Evolutionary conservation across 768 basidiomycete species (phyloP).

Genomic region (Russula abietina): DNA sequence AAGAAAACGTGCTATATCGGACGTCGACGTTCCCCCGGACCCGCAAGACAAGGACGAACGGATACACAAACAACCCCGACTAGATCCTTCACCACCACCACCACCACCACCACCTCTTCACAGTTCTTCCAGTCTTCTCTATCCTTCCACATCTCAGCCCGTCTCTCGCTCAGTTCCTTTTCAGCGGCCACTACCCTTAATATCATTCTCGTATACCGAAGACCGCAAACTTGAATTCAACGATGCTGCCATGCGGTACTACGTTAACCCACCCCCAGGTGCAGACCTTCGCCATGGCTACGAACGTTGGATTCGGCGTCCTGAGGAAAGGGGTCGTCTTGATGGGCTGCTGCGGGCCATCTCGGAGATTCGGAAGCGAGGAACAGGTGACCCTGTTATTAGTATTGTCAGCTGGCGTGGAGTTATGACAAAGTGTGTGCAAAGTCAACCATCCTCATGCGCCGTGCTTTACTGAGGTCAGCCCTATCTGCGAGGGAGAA

Average conservation of each 20-base stretch:
- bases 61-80: background rate
- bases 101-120: too few relatives aligned
- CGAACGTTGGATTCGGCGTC: constrained; percentile 61
- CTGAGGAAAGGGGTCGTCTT: constrained; percentile 60
- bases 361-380: constrained; percentile 39
- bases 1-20: constrained; percentile 16
- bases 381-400: constrained; percentile 39
- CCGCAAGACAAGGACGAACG: background rate
- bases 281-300: constrained; percentile 69
- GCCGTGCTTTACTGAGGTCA: constrained; percentile 23
- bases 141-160: constrained; percentile 23
- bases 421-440: constrained; percentile 71
- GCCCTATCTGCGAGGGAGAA: constrained; percentile 44
- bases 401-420: constrained; percentile 72
- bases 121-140: constrained; percentile 19
- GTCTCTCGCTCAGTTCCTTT: constrained; percentile 38
- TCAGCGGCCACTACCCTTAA: constrained; percentile 62
- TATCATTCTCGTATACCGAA: constrained; percentile 68
- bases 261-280: constrained; percentile 55
- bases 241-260: constrained; percentile 67
- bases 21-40: constrained; percentile 7
- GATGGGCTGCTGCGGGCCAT: constrained; percentile 60
- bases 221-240: constrained; percentile 53
- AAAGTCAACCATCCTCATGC: background rate
- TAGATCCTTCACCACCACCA: background rate